Conservation (phyloP, 176 grass and related monocot genomes). For the Chrysopogon serrulatus region DNA sequence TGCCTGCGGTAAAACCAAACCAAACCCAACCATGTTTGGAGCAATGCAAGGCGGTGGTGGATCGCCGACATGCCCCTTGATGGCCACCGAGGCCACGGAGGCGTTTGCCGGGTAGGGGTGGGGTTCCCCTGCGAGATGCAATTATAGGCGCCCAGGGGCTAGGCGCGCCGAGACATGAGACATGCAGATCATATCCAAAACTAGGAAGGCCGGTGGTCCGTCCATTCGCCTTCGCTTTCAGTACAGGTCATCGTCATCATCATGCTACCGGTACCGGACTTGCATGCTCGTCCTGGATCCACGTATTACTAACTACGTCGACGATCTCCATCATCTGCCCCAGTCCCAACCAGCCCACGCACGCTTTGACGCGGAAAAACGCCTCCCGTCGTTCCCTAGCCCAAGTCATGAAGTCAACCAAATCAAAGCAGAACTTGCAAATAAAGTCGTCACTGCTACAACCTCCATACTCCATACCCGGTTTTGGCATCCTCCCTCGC, state of each 20-base stretch:
- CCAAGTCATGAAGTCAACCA: background rate
- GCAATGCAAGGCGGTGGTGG: background rate
- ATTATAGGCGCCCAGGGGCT: background rate
- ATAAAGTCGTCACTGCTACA: background rate
- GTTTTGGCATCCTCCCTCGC: background rate
- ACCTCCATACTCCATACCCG: background rate
- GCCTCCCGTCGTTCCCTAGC: background rate
- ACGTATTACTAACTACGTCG: background rate
- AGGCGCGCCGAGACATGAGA: background rate
- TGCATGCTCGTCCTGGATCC: background rate
- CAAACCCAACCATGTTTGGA: too few species aligned
- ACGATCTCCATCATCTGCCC: background rate
- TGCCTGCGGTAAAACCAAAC: background rate
- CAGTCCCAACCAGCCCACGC: background rate
- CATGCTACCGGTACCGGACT: background rate
- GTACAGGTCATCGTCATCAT: slow-evolving; percentile 26
- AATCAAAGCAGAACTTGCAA: background rate
- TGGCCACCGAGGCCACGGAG: slow-evolving; percentile 38
- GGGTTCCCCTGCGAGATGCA: background rate
- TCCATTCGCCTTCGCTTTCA: slow-evolving; percentile 34
- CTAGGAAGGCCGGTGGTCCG: slow-evolving; percentile 34
- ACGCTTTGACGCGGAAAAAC: background rate
- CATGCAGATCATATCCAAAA: slow-evolving; percentile 33
- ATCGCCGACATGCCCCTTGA: slow-evolving; percentile 16
- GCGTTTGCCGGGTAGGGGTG: slow-evolving; percentile 10